These are phyloP conservation scores for Irpex sp. DNA, from an alignment of 1,284 basidiomycete genomes.

Conservation along the genomic window DNA sequence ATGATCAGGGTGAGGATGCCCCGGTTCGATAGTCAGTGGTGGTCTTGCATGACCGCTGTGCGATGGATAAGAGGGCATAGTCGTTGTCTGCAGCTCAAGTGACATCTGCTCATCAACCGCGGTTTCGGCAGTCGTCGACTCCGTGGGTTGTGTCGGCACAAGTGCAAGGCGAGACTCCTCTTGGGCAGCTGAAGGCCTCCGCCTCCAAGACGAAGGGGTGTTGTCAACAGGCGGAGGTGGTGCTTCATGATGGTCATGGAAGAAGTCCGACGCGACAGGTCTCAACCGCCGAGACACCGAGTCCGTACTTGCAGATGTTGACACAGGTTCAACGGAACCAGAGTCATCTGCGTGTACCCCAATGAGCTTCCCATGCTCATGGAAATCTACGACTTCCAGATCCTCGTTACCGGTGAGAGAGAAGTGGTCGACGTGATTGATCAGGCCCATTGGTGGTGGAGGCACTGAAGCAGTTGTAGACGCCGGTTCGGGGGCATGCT, in stretches of 20 bases:
- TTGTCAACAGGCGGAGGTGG: not conserved
- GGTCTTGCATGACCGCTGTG: not conserved
- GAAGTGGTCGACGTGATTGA: conserved; percentile 42
- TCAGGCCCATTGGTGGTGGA: conserved; percentile 37
- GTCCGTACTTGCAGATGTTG: conserved; percentile 15
- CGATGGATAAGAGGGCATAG: not conserved
- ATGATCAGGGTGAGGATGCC: conserved; percentile 1
- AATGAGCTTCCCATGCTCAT: conserved; percentile 67
- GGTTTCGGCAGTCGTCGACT: not conserved
- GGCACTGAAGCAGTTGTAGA: conserved; percentile 23
- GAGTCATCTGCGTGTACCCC: conserved; percentile 32
- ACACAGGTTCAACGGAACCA: conserved; percentile 13
- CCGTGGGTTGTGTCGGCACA: not conserved
- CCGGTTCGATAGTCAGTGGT: not conserved
- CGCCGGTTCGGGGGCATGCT: conserved; percentile 9
- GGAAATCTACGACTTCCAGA: conserved; percentile 75
- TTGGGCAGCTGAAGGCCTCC: conserved; percentile 14
- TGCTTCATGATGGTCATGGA: conserved; percentile 41
- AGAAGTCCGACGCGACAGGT: conserved; percentile 67
- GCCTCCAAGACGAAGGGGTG: conserved; percentile 38
- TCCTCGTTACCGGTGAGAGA: conserved; percentile 50
- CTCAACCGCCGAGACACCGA: conserved; percentile 26
- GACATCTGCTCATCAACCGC: not conserved
- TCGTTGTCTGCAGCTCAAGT: not conserved
- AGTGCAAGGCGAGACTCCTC: not conserved